These are phyloP conservation scores for Musa balbisiana DNA, from an alignment of 202 grass and related monocot genomes.

Conservation along the genomic window DNA sequence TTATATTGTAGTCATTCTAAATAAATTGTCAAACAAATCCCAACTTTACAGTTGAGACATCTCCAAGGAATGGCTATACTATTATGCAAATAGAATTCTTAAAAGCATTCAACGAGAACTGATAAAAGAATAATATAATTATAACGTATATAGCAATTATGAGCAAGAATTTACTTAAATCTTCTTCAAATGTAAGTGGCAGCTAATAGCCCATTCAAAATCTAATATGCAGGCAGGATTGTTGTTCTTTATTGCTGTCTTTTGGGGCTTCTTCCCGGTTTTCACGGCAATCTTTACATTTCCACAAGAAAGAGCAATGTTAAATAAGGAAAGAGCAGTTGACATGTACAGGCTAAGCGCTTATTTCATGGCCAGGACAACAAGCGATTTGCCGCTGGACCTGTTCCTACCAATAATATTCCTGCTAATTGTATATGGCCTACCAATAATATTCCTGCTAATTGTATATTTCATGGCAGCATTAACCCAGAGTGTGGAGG, in stretches of 20 bases:
- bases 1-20: not conserved
- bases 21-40: not conserved
- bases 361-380: conserved; percentile 97
- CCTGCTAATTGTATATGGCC: conserved; percentile 84
- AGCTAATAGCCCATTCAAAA: not conserved
- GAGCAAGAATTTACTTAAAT: not conserved
- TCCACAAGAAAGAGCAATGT: conserved; percentile 98
- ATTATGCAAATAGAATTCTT: not conserved
- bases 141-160: not conserved
- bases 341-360: conserved; percentile 99
- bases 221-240: conserved; percentile 64
- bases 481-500: conserved; percentile 49
- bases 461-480: conserved; percentile 98
- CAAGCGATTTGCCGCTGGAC: conserved; percentile 91
- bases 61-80: not conserved
- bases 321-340: conserved; percentile 92
- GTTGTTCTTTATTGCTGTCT: conserved; percentile 93
- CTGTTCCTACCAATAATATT: conserved; percentile 90
- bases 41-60: not conserved
- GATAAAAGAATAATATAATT: not conserved
- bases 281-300: conserved; percentile 98
- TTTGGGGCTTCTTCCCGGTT: conserved; percentile 99
- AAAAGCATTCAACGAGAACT: not conserved
- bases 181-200: not conserved
- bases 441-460: conserved; percentile 82